These are phyloP conservation scores for Calycina herbarum DNA, from an alignment of 2,329 filamentous ascomycete species.

Conservation along the genomic window DNA sequence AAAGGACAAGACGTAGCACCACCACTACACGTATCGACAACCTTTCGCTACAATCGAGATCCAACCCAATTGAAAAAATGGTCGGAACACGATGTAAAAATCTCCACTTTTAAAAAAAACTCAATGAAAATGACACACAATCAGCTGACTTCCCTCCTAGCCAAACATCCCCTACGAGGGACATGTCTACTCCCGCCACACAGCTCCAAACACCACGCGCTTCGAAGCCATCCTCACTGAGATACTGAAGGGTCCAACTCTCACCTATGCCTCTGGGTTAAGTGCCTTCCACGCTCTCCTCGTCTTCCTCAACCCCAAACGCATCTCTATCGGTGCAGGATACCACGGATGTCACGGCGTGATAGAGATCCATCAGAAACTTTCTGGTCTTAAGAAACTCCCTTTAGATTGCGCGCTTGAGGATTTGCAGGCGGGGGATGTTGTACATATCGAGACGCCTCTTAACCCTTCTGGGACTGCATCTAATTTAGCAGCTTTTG, in stretches of 20 bases:
- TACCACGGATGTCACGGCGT: slow-evolving; percentile 96
- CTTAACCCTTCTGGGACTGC: slow-evolving; percentile 88
- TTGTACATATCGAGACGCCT: slow-evolving; percentile 91
- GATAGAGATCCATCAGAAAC: slow-evolving; percentile 68
- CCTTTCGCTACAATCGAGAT: slow-evolving; percentile 77
- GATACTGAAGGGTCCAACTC: slow-evolving; percentile 65
- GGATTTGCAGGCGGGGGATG: slow-evolving; percentile 72
- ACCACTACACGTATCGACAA: slow-evolving; percentile 87
- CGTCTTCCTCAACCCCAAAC: slow-evolving; percentile 78
- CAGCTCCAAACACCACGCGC: slow-evolving; percentile 77
- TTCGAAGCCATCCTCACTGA: slow-evolving; percentile 79
- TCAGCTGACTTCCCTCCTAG: slow-evolving; percentile 39
- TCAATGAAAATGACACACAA: slow-evolving; percentile 14
- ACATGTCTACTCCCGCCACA: slow-evolving; percentile 82
- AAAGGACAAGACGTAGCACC: slow-evolving; percentile 78
- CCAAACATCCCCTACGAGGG: slow-evolving; percentile 55
- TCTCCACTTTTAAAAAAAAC: slow-evolving; percentile 9
- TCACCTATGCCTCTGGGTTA: slow-evolving; percentile 84
- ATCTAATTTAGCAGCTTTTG: slow-evolving; percentile 69
- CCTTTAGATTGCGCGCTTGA: slow-evolving; percentile 67
- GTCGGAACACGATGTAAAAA: slow-evolving; percentile 56
- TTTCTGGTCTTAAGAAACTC: slow-evolving; percentile 73
- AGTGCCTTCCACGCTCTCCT: slow-evolving; percentile 86
- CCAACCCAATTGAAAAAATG: slow-evolving; percentile 60
- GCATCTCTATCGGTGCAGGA: slow-evolving; percentile 77